Base-by-base conservation (phyloP, 2,329 filamentous ascomycete species). In the Mollisiaceae sp. region DNA sequence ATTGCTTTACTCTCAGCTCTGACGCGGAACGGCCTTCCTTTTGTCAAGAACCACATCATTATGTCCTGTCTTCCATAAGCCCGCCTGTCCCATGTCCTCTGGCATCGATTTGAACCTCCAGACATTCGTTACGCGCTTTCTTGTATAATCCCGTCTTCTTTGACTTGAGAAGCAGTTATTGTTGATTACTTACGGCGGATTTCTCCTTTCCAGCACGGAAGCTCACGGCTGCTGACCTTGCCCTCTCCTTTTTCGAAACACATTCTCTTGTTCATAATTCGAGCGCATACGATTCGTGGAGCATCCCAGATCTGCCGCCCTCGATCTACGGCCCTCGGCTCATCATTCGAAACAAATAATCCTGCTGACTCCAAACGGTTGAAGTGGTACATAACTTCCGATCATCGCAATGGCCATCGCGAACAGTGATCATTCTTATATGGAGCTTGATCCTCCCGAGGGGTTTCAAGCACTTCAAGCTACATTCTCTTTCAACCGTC, bases 401-500 rank as follows among this genome's bases (percentile, higher is more conserved):
- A 11, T 35, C 15, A 8, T 18, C 32, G 50, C 36, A 5, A 64
- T 63, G 62, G 45, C 32, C 32, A 57, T 35, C 22, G 32, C 15
- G 41, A 45, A 52, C 38, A 38, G 35, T 32, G 60, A 61, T n/a
- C 39, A 22, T 11, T 22, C 57, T 8, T 62, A 58, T 27, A 64
- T 32, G 39, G 65, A 62, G n/a, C 58, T 59, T 24, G 62, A 67
- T 36, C 60, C 60, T 36, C 35, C 56, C 39, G 52, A 69, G 22
- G 50, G 58, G 35, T 68, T 72, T 41, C 45, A 64, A 24, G 57
- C 65, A 38, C 55, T 69, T 6, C 61, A 68, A 39, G 69, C 64
- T n/a, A 45, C 55, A 11, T 67, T 69, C n/a, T 18, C 60, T 43
- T 64, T 66, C 32, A 71, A 65, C 56, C 70, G 70, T 5, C 70